These are phyloP conservation scores for Sclerotinia trifoliorum DNA, from an alignment of 2,329 filamentous ascomycete genomes.

Conservation along the genomic window DNA sequence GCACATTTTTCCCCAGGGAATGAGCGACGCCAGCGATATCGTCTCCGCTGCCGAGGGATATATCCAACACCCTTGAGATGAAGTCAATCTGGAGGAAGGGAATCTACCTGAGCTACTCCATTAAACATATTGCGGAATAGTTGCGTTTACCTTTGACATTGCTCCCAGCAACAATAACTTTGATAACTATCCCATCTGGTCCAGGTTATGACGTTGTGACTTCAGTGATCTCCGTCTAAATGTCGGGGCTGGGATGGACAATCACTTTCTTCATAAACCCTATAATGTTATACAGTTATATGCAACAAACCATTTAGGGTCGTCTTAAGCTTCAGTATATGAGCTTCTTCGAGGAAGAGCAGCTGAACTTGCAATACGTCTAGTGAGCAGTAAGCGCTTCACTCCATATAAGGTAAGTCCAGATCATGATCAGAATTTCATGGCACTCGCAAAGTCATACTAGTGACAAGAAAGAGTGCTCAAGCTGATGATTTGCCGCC, in stretches of 20 bases:
- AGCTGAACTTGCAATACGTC: background rate
- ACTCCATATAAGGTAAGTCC: background rate
- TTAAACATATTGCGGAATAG: background rate
- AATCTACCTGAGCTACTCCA: background rate
- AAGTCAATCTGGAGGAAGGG: background rate
- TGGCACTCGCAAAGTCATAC: background rate
- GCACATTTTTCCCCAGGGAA: slow-evolving; percentile 47
- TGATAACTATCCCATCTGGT: slow-evolving; percentile 32
- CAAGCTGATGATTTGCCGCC: background rate
- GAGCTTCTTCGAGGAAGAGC: background rate
- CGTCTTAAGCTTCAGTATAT: background rate
- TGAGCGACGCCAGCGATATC: slow-evolving; percentile 45
- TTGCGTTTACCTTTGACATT: slow-evolving; percentile 26
- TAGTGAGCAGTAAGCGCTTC: background rate
- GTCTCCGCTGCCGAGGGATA: slow-evolving; percentile 33
- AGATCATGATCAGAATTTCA: background rate
- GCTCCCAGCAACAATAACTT: slow-evolving; percentile 33
- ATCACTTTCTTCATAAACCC: slow-evolving; percentile 33
- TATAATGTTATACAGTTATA: background rate
- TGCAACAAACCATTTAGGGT: background rate
- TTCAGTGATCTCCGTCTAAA: slow-evolving; percentile 29
- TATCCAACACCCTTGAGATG: slow-evolving; percentile 23
- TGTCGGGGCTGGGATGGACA: slow-evolving; percentile 26
- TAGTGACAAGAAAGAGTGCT: background rate
- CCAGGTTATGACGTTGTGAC: slow-evolving; percentile 29